Conservation (phyloP, 2,329 filamentous ascomycete genomes). For the Colletotrichum echinochloae region DNA sequence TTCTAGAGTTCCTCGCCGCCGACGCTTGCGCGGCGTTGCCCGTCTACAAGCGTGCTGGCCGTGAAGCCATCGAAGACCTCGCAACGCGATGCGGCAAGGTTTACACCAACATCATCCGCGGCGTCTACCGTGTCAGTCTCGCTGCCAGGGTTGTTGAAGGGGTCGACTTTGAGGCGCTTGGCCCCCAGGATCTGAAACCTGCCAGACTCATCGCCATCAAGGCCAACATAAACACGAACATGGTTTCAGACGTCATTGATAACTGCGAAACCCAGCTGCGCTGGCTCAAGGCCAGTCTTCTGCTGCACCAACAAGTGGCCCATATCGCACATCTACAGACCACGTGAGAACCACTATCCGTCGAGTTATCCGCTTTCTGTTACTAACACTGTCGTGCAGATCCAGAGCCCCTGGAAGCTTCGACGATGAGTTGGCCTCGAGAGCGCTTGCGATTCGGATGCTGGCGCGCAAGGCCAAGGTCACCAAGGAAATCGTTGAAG, state of each 20-base stretch:
- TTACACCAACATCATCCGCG: constrained; percentile 27
- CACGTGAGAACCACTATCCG: not conserved
- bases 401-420: constrained; percentile 28
- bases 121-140: constrained; percentile 25
- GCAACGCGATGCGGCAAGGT: constrained; percentile 21
- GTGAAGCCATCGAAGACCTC: constrained; percentile 24
- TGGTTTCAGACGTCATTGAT: not conserved
- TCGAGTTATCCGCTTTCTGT: not conserved
- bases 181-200: constrained; percentile 24
- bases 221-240: not conserved
- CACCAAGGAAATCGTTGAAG: constrained; percentile 6
- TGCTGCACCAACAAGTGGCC: constrained; percentile 31
- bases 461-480: constrained; percentile 2
- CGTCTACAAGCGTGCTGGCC: constrained; percentile 30
- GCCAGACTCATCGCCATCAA: constrained; percentile 20
- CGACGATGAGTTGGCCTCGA: constrained; percentile 32
- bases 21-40: constrained; percentile 12
- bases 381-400: not conserved
- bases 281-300: constrained; percentile 12
- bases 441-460: constrained; percentile 28
- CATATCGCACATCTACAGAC: constrained; percentile 19
- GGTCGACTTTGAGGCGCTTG: constrained; percentile 10
- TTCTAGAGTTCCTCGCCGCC: constrained; percentile 19
- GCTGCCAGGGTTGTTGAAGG: constrained; percentile 21
- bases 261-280: not conserved